Percentiles rank a stretch among this genome's conserved stretches.
Conservation (phyloP, 179 eudicot species). For the Corrigiola litoralis region DNA sequence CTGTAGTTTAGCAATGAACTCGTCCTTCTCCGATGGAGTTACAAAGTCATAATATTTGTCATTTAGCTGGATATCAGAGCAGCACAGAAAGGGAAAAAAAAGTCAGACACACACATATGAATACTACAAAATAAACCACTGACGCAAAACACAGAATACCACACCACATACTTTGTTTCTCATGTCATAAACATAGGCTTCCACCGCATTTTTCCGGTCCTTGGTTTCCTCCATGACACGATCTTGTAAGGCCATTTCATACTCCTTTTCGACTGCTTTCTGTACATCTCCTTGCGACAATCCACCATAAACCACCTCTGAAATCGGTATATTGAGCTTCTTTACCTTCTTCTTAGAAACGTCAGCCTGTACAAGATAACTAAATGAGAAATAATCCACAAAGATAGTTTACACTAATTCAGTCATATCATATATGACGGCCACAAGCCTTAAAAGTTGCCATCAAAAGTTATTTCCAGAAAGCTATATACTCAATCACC, state of each 20-base stretch:
- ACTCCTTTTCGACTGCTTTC: conserved; percentile 84
- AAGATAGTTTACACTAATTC: neutral
- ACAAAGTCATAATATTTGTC: conserved; percentile 76
- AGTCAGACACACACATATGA: neutral
- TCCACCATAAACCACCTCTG: conserved; percentile 68
- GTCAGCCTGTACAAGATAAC: conserved; percentile 44
- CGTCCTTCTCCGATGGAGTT: conserved; percentile 68
- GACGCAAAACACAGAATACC: neutral
- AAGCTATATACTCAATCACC: too few relatives aligned
- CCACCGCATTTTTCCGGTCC: conserved; percentile 91
- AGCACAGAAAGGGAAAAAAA: neutral
- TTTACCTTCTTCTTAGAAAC: conserved; percentile 84
- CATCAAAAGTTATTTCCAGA: too few relatives aligned
- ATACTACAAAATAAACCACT: neutral
- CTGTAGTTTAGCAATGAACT: conserved; percentile 60
- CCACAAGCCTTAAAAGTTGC: neutral
- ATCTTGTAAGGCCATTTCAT: conserved; percentile 95
- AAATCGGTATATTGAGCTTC: conserved; percentile 55
- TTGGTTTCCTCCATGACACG: conserved; percentile 94
- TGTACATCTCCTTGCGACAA: conserved; percentile 55
- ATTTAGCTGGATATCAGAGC: conserved; percentile 47
- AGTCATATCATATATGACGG: neutral
- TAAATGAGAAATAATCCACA: neutral
- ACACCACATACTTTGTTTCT: conserved; percentile 67
- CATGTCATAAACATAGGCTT: conserved; percentile 92